These are phyloP conservation scores for Citrullus mucosospermus DNA, from an alignment of 306 rosid species.

Conservation along the genomic window DNA sequence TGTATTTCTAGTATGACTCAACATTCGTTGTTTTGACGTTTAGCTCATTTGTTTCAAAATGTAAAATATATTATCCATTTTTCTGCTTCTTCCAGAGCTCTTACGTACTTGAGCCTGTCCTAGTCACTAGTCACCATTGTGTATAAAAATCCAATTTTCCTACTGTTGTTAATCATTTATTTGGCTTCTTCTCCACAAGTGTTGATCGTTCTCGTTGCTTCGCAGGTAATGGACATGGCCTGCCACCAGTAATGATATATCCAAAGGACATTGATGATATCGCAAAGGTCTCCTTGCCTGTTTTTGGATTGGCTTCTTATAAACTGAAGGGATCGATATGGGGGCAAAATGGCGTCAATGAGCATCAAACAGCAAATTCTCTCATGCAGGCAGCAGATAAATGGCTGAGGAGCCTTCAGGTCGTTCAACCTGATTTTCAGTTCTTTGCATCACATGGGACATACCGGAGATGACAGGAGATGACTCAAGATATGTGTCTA, in stretches of 20 bases:
- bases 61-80: neutral
- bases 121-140: neutral
- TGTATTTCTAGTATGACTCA: neutral
- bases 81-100: neutral
- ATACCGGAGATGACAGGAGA: constrained; percentile 28
- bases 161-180: neutral
- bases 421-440: constrained; percentile 70
- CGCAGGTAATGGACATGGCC: constrained; percentile 35
- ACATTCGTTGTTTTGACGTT: neutral
- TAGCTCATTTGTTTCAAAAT: neutral
- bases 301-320: constrained; percentile 68
- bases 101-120: neutral
- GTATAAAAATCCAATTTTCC: neutral
- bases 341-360: constrained; percentile 37
- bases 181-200: neutral
- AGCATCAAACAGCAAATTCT: constrained; percentile 37
- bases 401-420: constrained; percentile 60
- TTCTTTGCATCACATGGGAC: constrained; percentile 52
- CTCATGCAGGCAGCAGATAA: constrained; percentile 57
- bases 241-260: constrained; percentile 38
- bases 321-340: constrained; percentile 63
- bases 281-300: constrained; percentile 39
- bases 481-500: neutral
- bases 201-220: neutral
- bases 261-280: constrained; percentile 43